Evolutionary conservation across 129 eudicot genomes (phyloP), one percentile per base, ranked within the genome.

Genomic region (Daucus carota): DNA sequence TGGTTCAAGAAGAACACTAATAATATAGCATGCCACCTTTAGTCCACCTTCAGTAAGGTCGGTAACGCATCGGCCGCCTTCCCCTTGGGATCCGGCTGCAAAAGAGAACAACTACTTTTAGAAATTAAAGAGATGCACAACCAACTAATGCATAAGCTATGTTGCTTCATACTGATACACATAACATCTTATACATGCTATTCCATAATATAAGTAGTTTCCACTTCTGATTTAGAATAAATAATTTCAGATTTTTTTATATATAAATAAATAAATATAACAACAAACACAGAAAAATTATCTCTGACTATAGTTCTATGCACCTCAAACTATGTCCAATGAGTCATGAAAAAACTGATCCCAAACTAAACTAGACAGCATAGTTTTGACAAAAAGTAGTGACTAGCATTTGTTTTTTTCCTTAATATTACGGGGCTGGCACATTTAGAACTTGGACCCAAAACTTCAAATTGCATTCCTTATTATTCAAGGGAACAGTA

Each of bases 31-130:
- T 68, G 72, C 45, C 29, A 4, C 72, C 6, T 10, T n/a, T 8
- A n/a, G 10, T 68, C 46, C 73, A 68, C 44, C 72, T 43, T 86
- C 62, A 76, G 76, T 81, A 84, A 20, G 89, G 89, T 72, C 78
- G 77, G 86, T 83, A 86, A 79, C 85, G 80, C 89, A 83, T 80
- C 4, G 89, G 87, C 75, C 87, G 74, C 83, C 89, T 86, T 67
- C 72, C 81, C 80, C 89, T 83, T 28, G 86, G 89, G 77, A 80
- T 46, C 83, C 87, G 83, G 78, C 89, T 82, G 86, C 78, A 80
- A 44, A 38, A 73, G 73, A 60, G 52, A 73, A 7, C 17, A 41
- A 7, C 47, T 10, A n/a, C 65, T 52, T 52, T 52, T 31, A 40
- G 8, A 75, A 48, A 69, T n/a, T 3, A 24, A 67, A 74, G 26